Conservation (phyloP, 73 alveolate species). For the Stentor roeselii region DNA sequence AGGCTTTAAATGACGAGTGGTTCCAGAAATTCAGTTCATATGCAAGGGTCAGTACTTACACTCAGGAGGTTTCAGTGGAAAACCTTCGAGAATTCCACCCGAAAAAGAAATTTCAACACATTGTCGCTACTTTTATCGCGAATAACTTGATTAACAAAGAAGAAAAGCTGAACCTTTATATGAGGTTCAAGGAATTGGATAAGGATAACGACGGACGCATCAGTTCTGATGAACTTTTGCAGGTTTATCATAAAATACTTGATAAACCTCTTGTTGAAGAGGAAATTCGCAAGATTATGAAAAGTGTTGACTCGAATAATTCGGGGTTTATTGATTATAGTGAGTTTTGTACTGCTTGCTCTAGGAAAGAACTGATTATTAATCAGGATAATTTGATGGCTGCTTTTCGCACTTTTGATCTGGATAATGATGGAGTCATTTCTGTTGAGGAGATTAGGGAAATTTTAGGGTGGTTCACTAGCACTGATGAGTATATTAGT, state of each 20-base stretch:
- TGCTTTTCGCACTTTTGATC: background rate
- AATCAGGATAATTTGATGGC: background rate
- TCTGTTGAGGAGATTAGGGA: background rate
- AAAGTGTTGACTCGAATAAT: background rate
- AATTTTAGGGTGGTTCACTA: background rate
- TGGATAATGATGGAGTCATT: background rate
- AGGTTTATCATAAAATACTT: background rate
- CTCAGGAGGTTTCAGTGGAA: too few relatives aligned
- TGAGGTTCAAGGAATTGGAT: background rate
- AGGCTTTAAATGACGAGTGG: background rate
- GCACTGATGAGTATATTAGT: background rate
- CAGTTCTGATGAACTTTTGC: background rate
- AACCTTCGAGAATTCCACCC: background rate
- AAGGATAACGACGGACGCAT: background rate
- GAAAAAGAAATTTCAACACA: background rate
- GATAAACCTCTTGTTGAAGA: background rate
- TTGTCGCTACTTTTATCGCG: background rate
- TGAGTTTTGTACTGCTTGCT: background rate
- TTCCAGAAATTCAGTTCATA: background rate
- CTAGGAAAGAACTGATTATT: background rate
- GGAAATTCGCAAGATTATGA: background rate
- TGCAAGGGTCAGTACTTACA: background rate
- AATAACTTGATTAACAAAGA: background rate
- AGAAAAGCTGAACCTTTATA: too few relatives aligned
- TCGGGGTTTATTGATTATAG: slow-evolving; percentile 1